phyloP scores from a whole-genome alignment of 257 asterid genomes.

The Solanum sejunctum region DNA sequence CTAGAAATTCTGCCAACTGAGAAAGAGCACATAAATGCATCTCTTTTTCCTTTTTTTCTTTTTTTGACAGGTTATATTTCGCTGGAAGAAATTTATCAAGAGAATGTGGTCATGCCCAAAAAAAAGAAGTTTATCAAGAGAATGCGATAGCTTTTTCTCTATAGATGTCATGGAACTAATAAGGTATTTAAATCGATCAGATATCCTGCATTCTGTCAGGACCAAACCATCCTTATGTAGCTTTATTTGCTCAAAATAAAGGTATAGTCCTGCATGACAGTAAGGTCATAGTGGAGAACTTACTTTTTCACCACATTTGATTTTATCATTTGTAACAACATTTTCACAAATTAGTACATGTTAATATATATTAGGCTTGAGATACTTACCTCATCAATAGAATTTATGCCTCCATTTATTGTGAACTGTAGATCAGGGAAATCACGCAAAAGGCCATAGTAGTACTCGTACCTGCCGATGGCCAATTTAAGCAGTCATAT shows the following conservation, averaged over 20 bases:
- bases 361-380: neutral
- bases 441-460: constrained; percentile 92
- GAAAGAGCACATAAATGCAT: neutral
- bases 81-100: neutral
- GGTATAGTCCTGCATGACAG: neutral
- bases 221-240: neutral
- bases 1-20: neutral
- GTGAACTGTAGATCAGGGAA: constrained; percentile 87
- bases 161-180: neutral
- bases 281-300: neutral
- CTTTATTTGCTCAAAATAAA: neutral
- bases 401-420: constrained; percentile 89
- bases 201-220: neutral
- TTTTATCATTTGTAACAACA: neutral
- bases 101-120: neutral
- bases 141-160: neutral
- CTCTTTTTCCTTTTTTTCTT: neutral
- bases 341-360: neutral
- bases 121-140: neutral
- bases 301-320: neutral
- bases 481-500: neutral
- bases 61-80: neutral
- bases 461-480: constrained; percentile 66
- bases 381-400: constrained; percentile 63
- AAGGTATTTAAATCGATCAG: neutral